These are phyloP conservation scores for Crucihimalaya himalaica DNA, from an alignment of 345 rosid genomes.

Conservation along the genomic window DNA sequence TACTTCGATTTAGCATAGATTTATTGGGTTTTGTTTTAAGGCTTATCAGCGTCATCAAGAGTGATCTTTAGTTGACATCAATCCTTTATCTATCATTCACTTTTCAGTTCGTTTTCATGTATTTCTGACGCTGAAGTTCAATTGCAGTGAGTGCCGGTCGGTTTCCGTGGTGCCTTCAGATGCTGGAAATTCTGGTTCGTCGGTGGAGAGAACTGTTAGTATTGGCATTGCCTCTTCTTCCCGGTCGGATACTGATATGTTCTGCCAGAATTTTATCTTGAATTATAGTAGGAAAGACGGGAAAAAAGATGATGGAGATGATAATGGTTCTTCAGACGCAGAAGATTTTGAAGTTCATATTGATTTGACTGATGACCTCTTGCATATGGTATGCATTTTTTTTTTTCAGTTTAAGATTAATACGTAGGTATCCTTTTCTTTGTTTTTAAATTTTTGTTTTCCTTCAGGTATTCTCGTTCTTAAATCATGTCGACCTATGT, in stretches of 20 bases:
- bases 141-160: constrained; percentile 48
- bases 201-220: constrained; percentile 39
- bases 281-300: constrained; percentile 54
- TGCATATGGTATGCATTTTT: constrained; percentile 72
- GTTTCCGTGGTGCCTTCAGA: constrained; percentile 38
- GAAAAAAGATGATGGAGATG: constrained; percentile 54
- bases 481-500: constrained; percentile 74
- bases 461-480: constrained; percentile 85
- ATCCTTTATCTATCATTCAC: neutral
- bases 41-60: constrained; percentile 8
- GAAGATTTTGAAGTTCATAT: constrained; percentile 72
- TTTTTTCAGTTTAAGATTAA: neutral
- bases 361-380: constrained; percentile 92
- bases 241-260: constrained; percentile 45
- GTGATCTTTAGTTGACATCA: neutral
- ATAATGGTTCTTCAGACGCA: constrained; percentile 43
- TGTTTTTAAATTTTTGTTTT: neutral
- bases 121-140: constrained; percentile 15
- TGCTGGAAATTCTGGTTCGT: constrained; percentile 45
- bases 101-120: neutral
- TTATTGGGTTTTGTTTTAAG: neutral
- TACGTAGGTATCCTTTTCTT: neutral
- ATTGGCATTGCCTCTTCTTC: constrained; percentile 42
- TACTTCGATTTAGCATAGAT: neutral
- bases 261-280: constrained; percentile 65